These are phyloP conservation scores for Sextonia rubra DNA, from an alignment of 164 flowering plant genomes.

Conservation along the genomic window DNA sequence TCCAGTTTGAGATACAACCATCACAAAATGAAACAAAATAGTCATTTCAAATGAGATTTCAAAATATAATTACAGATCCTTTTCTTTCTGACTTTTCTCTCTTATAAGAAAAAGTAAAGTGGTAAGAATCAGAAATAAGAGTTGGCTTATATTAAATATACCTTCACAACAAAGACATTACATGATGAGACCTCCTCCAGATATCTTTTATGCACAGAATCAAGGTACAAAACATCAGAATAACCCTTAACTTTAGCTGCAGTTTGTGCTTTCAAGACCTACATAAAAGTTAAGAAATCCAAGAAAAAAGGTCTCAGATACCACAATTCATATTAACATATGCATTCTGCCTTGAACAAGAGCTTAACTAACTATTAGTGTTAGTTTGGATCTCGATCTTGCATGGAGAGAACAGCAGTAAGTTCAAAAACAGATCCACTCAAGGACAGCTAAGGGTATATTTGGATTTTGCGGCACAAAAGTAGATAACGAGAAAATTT, in stretches of 20 bases:
- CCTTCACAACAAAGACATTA: constrained; percentile 69
- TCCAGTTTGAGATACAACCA: no score
- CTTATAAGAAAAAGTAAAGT: not conserved
- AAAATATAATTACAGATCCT: not conserved
- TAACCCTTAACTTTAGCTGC: constrained; percentile 59
- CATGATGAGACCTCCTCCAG: constrained; percentile 74
- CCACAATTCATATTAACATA: not conserved
- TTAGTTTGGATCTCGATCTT: not conserved
- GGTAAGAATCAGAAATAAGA: not conserved
- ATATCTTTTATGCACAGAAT: constrained; percentile 45
- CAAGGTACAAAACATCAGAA: constrained; percentile 70
- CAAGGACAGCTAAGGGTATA: not conserved
- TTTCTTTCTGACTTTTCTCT: not conserved
- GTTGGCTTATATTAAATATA: constrained; percentile 15
- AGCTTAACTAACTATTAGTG: no score
- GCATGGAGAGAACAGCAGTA: not conserved
- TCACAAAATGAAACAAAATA: not conserved
- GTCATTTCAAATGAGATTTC: not conserved
- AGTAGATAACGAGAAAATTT: not conserved
- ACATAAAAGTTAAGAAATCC: constrained; percentile 1
- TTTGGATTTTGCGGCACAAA: no score
- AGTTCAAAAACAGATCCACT: not conserved
- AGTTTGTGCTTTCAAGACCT: constrained; percentile 49
- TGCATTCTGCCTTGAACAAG: not conserved
- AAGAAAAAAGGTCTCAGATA: not conserved